These are phyloP conservation scores for Flaveria bidentis DNA, from an alignment of 129 eudicot species.

Conservation along the genomic window DNA sequence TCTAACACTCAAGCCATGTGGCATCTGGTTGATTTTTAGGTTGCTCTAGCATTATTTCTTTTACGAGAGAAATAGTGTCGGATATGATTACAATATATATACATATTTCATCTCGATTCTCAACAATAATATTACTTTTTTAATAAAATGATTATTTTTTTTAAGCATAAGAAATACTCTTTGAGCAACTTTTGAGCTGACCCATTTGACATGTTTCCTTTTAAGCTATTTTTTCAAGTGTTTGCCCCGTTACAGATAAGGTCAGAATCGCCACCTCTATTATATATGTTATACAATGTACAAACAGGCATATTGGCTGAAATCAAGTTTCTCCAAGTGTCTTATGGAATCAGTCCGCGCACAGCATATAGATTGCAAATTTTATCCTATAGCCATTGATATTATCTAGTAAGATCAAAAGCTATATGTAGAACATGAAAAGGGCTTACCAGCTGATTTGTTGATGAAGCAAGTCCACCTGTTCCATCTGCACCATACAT, in stretches of 20 bases:
- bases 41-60: background rate
- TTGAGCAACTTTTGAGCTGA: background rate
- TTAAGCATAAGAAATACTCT: background rate
- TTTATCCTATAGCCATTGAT: background rate
- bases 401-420: constrained; percentile 10
- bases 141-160: background rate
- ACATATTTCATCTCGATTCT: background rate
- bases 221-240: background rate
- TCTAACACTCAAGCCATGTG: background rate
- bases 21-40: background rate
- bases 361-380: constrained; percentile 1
- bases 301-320: constrained; percentile 4
- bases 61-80: background rate
- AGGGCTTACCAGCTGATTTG: constrained; percentile 77
- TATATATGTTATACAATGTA: constrained; percentile 3
- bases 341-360: background rate
- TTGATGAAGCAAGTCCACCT: constrained; percentile 80
- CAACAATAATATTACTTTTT: background rate
- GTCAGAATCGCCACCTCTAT: background rate
- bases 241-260: constrained; percentile 4
- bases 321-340: constrained; percentile 17
- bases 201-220: background rate
- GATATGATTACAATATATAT: background rate
- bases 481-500: constrained; percentile 87
- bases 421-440: constrained; percentile 9